Conservation (phyloP, 768 basidiomycete species). For the Leccinum variicolor region DNA sequence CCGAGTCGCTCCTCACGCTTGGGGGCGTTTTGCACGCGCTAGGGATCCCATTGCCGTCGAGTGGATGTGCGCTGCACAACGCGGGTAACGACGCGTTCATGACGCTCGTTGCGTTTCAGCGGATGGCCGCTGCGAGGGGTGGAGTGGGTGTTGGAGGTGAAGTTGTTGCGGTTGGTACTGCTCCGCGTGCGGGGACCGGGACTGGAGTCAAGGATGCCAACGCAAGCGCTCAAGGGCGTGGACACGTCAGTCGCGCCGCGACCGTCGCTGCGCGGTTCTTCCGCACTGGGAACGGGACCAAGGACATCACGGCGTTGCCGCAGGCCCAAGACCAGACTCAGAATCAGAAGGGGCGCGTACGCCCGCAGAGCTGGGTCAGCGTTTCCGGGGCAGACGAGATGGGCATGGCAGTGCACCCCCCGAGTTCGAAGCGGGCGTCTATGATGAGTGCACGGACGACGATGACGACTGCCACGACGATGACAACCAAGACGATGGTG, state of each 20-base stretch:
- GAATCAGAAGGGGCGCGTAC: not conserved
- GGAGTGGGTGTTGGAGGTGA: not conserved
- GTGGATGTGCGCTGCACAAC: slow-evolving; percentile 52
- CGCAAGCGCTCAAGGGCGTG: not conserved
- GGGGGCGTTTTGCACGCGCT: slow-evolving; percentile 61
- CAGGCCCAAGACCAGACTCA: not conserved
- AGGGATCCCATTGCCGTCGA: slow-evolving; percentile 20
- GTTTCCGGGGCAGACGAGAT: slow-evolving; percentile 7
- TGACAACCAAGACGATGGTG: not conserved
- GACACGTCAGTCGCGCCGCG: slow-evolving; percentile 9
- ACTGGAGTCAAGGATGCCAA: not conserved
- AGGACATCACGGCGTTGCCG: not conserved
- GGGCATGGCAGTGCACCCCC: slow-evolving; percentile 1
- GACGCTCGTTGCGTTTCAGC: slow-evolving; percentile 64
- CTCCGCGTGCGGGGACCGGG: not conserved
- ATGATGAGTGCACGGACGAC: slow-evolving; percentile 11
- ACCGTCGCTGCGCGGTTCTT: slow-evolving; percentile 19
- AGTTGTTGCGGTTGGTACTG: not conserved
- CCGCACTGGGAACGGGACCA: slow-evolving; percentile 6
- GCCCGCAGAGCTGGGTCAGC: not conserved
- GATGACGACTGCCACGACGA: not conserved
- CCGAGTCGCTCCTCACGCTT: slow-evolving; percentile 58
- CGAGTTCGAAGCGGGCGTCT: slow-evolving; percentile 24
- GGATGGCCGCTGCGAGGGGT: slow-evolving; percentile 56
- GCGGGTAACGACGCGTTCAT: slow-evolving; percentile 81